Evolutionary conservation across 331 rosid species (phyloP).

Genomic region (Pyracantha coccinea): DNA sequence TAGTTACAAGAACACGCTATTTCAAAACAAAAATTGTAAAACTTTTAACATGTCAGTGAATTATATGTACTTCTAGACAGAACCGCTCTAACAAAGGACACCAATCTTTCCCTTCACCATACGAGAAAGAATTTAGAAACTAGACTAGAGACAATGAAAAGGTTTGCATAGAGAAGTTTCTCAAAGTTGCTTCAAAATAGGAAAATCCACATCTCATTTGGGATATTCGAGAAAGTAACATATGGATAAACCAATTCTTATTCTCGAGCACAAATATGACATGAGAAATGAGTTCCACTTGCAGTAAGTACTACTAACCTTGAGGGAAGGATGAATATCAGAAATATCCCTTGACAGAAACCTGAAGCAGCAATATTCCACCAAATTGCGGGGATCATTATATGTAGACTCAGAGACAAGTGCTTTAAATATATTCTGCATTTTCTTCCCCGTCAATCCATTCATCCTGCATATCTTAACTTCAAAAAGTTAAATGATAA

Average conservation of each 20-base stretch:
- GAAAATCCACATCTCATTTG: neutral
- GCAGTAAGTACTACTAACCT: constrained; percentile 32
- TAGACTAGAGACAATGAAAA: too few relatives aligned
- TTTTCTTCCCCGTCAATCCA: constrained; percentile 87
- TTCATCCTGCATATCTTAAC: constrained; percentile 88
- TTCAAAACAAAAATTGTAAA: too few relatives aligned
- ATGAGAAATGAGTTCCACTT: neutral
- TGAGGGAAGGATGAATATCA: constrained; percentile 78
- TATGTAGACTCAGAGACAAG: constrained; percentile 65
- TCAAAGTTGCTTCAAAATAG: neutral
- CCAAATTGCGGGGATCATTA: constrained; percentile 73
- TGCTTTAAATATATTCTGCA: constrained; percentile 81
- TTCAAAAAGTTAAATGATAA: constrained; percentile 40
- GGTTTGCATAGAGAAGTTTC: neutral
- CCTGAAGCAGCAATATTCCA: constrained; percentile 97
- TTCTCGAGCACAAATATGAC: neutral
- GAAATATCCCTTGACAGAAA: constrained; percentile 86
- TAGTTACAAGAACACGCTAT: too few relatives aligned
- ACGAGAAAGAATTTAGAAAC: too few relatives aligned
- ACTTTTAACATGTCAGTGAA: too few relatives aligned
- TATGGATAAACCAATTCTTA: neutral
- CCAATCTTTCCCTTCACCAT: too few relatives aligned
- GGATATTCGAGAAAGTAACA: neutral
- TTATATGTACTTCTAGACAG: too few relatives aligned
- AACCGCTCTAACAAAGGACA: too few relatives aligned